These are phyloP conservation scores for Oldenlandia corymbosa DNA, from an alignment of 257 asterid genomes.

Conservation along the genomic window DNA sequence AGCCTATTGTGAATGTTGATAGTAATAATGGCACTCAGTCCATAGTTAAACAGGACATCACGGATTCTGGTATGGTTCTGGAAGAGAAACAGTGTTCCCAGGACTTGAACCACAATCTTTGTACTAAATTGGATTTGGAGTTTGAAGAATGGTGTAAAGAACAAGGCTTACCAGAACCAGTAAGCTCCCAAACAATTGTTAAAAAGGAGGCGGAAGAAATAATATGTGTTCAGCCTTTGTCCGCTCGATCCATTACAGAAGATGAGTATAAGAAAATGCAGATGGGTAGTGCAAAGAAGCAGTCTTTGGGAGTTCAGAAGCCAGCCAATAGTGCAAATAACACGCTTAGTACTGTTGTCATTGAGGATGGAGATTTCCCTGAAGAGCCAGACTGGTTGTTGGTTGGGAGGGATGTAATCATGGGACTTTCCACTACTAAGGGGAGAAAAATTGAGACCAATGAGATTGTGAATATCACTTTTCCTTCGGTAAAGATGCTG, in stretches of 20 bases:
- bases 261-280: constrained; percentile 26
- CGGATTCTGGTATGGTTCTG: too few species aligned
- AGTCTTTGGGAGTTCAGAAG: constrained; percentile 9
- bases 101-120: too few species aligned
- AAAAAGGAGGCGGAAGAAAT: constrained; percentile 27
- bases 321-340: constrained; percentile 25
- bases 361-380: constrained; percentile 73
- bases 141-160: too few species aligned
- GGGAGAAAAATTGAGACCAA: constrained; percentile 75
- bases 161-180: too few species aligned
- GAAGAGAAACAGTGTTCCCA: too few species aligned
- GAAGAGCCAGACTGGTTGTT: constrained; percentile 74
- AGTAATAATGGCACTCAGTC: neutral
- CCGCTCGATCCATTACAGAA: constrained; percentile 35
- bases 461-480: constrained; percentile 74
- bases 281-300: neutral
- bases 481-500: constrained; percentile 34
- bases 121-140: too few species aligned
- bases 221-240: constrained; percentile 39
- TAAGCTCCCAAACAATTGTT: too few species aligned
- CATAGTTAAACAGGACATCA: constrained; percentile 9
- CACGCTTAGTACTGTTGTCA: constrained; percentile 41
- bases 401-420: constrained; percentile 66
- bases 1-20: constrained; percentile 11
- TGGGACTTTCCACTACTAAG: constrained; percentile 69